Percentiles rank a stretch among this genome's conserved stretches.
phyloP scores from a whole-genome alignment of 768 basidiomycete genomes.

The Chalciporus sphaerocephalus region DNA sequence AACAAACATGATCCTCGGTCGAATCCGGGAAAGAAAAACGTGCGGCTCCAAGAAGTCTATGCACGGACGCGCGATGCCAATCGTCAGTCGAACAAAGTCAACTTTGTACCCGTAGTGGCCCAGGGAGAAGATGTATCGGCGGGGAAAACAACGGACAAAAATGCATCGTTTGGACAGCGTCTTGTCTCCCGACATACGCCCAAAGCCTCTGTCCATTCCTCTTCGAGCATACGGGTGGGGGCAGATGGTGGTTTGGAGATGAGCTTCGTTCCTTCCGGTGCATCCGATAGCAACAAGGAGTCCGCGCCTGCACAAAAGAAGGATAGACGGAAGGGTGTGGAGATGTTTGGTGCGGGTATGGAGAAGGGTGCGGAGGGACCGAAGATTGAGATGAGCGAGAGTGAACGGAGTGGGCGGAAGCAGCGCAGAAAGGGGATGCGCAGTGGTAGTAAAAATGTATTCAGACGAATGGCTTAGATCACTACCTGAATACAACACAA shows the following conservation, averaged over 20 bases:
- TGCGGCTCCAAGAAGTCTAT: constrained; percentile 44
- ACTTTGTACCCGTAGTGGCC: constrained; percentile 62
- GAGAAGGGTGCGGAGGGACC: constrained; percentile 67
- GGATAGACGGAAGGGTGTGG: constrained; percentile 55
- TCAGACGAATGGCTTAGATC: constrained; percentile 36
- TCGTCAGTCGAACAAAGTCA: constrained; percentile 47
- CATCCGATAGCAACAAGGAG: constrained; percentile 11
- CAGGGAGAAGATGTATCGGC: constrained; percentile 27
- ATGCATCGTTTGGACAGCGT: constrained; percentile 71
- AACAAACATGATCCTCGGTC: constrained; percentile 54
- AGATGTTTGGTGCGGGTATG: constrained; percentile 84
- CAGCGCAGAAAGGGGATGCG: constrained; percentile 73
- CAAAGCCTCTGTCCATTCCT: constrained; percentile 9
- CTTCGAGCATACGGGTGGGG: constrained; percentile 21
- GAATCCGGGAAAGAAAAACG: constrained; percentile 47
- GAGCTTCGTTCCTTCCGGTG: constrained; percentile 66
- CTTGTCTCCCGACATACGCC: constrained; percentile 33
- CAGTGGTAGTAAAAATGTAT: constrained; percentile 88
- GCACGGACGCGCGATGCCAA: constrained; percentile 40
- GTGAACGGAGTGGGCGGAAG: constrained; percentile 73
- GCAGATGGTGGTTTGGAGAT: constrained; percentile 76
- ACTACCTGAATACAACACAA: neutral
- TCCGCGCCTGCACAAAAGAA: constrained; percentile 25
- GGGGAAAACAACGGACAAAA: constrained; percentile 37
- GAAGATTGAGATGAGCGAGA: constrained; percentile 48